Conservation (phyloP, 2,329 filamentous ascomycete species). For the Aureobasidium melanogenum region DNA sequence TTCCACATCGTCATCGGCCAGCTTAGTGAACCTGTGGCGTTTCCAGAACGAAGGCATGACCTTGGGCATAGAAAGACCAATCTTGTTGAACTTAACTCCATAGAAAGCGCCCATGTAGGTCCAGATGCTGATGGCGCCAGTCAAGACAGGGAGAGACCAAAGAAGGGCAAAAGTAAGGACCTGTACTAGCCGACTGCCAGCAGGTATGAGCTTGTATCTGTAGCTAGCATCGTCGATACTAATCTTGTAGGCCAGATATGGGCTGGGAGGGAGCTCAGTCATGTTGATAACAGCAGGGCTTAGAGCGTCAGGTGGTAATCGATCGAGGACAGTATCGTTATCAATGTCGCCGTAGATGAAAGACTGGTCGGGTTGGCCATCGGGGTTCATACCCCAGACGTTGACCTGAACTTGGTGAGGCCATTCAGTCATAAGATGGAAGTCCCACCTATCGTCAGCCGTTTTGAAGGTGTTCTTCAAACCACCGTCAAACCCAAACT, state of each 20-base stretch:
- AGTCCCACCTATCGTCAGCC: conserved; percentile 46
- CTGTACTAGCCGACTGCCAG: conserved; percentile 46
- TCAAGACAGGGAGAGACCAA: conserved; percentile 43
- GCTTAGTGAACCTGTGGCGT: conserved; percentile 20
- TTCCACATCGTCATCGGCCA: conserved; percentile 21
- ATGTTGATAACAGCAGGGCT: conserved; percentile 51
- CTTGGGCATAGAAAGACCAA: conserved; percentile 40
- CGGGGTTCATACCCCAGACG: conserved; percentile 57
- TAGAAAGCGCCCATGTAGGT: conserved; percentile 55
- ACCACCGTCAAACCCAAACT: conserved; percentile 55
- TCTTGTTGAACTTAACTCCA: conserved; percentile 53
- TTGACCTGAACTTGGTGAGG: conserved; percentile 54
- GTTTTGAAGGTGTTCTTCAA: conserved; percentile 45
- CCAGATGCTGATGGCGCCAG: conserved; percentile 43
- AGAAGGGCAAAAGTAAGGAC: conserved; percentile 47
- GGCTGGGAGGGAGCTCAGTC: conserved; percentile 44
- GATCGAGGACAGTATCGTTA: conserved; percentile 51
- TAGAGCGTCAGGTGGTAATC: conserved; percentile 51
- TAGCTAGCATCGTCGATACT: conserved; percentile 46
- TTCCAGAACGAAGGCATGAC: conserved; percentile 28
- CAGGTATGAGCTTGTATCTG: conserved; percentile 43
- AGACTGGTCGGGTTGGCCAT: conserved; percentile 52
- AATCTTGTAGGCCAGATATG: conserved; percentile 48
- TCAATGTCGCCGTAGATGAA: conserved; percentile 54
- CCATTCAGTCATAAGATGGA: conserved; percentile 56